Percentiles rank a stretch among this genome's conserved stretches.
phyloP scores from a whole-genome alignment of 257 asterid species.

The Echites panduratus region DNA sequence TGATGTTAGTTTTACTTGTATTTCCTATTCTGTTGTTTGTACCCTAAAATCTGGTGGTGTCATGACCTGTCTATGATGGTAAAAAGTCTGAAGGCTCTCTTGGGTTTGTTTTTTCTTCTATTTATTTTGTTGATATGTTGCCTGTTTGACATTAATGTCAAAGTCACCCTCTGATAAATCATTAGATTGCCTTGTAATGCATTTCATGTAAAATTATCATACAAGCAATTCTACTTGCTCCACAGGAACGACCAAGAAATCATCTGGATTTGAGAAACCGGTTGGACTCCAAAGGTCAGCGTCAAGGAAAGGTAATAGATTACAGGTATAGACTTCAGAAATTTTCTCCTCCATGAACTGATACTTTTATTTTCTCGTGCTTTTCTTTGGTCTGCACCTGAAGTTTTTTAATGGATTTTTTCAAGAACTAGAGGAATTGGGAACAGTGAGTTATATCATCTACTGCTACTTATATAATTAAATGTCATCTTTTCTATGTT shows the following conservation, averaged over 20 bases:
- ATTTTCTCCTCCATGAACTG: too few species aligned
- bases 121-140: too few species aligned
- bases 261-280: constrained; percentile 97
- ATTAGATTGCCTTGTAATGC: neutral
- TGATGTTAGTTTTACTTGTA: neutral
- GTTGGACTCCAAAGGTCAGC: constrained; percentile 96
- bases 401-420: neutral
- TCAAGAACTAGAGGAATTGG: neutral
- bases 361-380: too few species aligned
- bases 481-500: neutral
- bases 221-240: constrained; percentile 14
- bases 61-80: neutral
- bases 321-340: constrained; percentile 55
- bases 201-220: neutral
- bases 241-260: constrained; percentile 90
- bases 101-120: too few species aligned
- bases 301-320: constrained; percentile 92
- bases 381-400: neutral
- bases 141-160: neutral
- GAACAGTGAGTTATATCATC: neutral
- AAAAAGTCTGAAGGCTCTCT: neutral
- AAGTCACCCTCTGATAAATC: neutral
- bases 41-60: neutral
- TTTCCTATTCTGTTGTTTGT: neutral
- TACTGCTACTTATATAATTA: neutral